These are phyloP conservation scores for Aspergillus brasiliensis DNA, from an alignment of 2,329 filamentous ascomycete genomes.

Conservation along the genomic window DNA sequence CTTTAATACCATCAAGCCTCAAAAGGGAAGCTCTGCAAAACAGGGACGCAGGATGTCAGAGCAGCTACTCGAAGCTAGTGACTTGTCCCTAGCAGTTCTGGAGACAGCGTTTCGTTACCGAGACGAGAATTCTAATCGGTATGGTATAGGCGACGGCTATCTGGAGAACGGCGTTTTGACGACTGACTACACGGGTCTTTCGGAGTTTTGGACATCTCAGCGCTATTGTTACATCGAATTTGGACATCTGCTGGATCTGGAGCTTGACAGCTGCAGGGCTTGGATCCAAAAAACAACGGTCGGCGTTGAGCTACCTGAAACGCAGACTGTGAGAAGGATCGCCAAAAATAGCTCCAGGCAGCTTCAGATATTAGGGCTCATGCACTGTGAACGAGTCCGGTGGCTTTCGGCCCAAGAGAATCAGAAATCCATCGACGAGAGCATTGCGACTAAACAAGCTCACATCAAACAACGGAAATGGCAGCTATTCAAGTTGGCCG, in stretches of 20 bases:
- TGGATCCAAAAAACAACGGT: constrained; percentile 39
- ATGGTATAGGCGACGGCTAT: constrained; percentile 70
- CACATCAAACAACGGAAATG: constrained; percentile 48
- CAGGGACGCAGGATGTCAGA: constrained; percentile 49
- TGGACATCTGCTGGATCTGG: constrained; percentile 42
- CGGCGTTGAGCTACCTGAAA: constrained; percentile 35
- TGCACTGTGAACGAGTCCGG: constrained; percentile 60
- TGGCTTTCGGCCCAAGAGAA: constrained; percentile 60
- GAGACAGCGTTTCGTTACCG: constrained; percentile 71
- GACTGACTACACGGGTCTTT: constrained; percentile 67
- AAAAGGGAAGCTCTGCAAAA: constrained; percentile 64
- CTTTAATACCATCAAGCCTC: constrained; percentile 72
- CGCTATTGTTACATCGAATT: constrained; percentile 41
- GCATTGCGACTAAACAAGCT: constrained; percentile 48
- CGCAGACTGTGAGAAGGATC: constrained; percentile 48
- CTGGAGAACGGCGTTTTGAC: constrained; percentile 66
- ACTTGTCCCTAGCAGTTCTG: constrained; percentile 68
- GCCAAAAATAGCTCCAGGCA: constrained; percentile 56
- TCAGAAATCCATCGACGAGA: constrained; percentile 51
- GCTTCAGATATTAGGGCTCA: constrained; percentile 60
- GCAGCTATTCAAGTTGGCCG: constrained; percentile 50
- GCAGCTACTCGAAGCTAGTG: constrained; percentile 68
- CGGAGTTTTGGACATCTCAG: constrained; percentile 83
- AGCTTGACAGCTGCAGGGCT: constrained; percentile 43
- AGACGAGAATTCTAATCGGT: constrained; percentile 66